A percentile compares a stretch with the other conserved stretches of the same genome.
These are phyloP conservation scores for Phylloporus sp. DNA, from an alignment of 768 basidiomycete genomes.

Conservation along the genomic window DNA sequence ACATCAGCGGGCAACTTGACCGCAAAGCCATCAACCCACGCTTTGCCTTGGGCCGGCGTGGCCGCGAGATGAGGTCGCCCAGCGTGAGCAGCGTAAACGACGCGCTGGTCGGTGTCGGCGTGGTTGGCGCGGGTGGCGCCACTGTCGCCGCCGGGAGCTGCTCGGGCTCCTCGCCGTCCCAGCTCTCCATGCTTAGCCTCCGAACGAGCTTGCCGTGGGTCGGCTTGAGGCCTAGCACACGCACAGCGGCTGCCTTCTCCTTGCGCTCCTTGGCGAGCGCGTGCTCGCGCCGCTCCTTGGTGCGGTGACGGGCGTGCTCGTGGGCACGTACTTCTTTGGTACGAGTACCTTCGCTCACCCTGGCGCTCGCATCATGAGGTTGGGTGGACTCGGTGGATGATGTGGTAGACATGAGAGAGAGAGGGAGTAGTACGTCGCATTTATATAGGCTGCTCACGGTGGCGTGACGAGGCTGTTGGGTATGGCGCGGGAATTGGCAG, in stretches of 20 bases:
- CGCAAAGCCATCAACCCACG: too few species aligned
- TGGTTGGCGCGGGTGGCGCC: not conserved
- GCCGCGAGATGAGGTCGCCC: conserved; percentile 25
- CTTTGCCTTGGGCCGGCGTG: conserved; percentile 22
- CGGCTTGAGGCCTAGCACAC: conserved; percentile 19
- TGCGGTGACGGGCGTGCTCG: conserved; percentile 33
- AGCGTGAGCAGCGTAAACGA: conserved; percentile 23
- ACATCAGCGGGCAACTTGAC: not conserved
- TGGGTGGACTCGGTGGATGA: conserved; percentile 19
- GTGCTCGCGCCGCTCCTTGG: conserved; percentile 31
- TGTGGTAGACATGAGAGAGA: conserved; percentile 30
- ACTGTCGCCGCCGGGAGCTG: not conserved
- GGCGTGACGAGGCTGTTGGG: conserved; percentile 17
- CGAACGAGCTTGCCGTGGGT: conserved; percentile 17
- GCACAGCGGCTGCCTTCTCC: conserved; percentile 20
- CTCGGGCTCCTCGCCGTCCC: conserved; percentile 24
- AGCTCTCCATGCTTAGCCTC: conserved; percentile 26
- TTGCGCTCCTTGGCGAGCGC: conserved; percentile 30
- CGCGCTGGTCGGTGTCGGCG: not conserved
- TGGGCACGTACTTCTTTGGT: conserved; percentile 31
- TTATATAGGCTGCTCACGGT: conserved; percentile 32
- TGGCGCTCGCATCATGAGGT: conserved; percentile 18
- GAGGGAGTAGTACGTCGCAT: conserved; percentile 3
- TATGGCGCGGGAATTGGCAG: conserved; percentile 23
- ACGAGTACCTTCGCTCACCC: conserved; percentile 13